Evolutionary conservation across 2,329 filamentous ascomycete species (phyloP), one percentile per base, ranked within the genome.

Genomic region (Fusarium avenaceum): DNA sequence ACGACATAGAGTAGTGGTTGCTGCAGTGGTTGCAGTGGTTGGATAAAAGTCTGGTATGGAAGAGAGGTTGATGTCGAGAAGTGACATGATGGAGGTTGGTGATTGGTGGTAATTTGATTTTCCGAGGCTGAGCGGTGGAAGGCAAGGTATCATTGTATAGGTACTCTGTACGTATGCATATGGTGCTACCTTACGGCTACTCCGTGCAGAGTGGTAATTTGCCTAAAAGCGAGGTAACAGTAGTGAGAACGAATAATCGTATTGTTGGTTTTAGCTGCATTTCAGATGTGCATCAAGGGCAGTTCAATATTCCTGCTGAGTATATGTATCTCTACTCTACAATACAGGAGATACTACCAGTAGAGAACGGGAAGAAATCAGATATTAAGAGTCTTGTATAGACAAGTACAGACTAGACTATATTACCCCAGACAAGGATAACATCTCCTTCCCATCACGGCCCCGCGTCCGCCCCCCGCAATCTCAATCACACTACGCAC

Each of bases 21-120:
- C 26, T n/a, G 26, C 24, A 33, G 28, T 26, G 46, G 22, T 13
- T n/a, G 26, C 30, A 33, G 28, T 26, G 46, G 22, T 13, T 24
- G 28, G 19, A 6, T 33, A 26, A 38, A 40, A 30, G 39, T 19
- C 15, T 19, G 26, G 24, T 7, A 15, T 22, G 15, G 4, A 8
- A 20, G 17, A 47, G 15, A 43, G 20, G 14, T 40, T 40, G 45
- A 26, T 35, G 22, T 22, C 13, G 24, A 46, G n/a, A 6, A 46
- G 28, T 17, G 26, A 54, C 17, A 17, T 20, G 14, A 28, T 15
- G 7, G n/a, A 24, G 9, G 32, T 9, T 22, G 24, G 15, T 64
- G 45, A 64, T 65, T 64, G 60, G 61, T 35, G 61, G 61, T 11
- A 22, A 59, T 17, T 38, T 22, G 9, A 52, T 48, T 20, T 59